A percentile compares a stretch with the other conserved stretches of the same genome.
These are phyloP conservation scores for Nelumbo lutea DNA, from an alignment of 164 flowering plant genomes.

Conservation along the genomic window DNA sequence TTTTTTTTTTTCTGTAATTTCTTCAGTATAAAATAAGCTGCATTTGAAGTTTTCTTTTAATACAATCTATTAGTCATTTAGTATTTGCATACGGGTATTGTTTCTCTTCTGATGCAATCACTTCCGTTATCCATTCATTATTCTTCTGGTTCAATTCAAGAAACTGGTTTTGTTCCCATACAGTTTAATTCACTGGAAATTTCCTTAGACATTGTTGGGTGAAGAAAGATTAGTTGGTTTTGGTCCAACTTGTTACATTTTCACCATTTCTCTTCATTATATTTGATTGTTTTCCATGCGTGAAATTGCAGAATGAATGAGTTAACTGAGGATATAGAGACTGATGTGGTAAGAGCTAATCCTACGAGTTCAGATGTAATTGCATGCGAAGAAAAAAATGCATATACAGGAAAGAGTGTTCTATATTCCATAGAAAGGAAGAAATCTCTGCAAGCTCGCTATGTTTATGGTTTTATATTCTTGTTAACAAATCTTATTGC, in stretches of 20 bases:
- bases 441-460: conserved; percentile 57
- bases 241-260: not conserved
- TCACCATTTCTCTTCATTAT: not conserved
- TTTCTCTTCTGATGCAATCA: too few relatives aligned
- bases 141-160: too few relatives aligned
- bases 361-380: conserved; percentile 17
- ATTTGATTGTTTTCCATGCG: conserved; percentile 5
- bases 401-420: conserved; percentile 13
- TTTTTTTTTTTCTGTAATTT: too few relatives aligned
- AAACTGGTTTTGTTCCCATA: too few relatives aligned
- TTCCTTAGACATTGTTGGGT: not conserved
- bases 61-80: not conserved
- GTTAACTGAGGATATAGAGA: conserved; percentile 13
- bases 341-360: conserved; percentile 5
- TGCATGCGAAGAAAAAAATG: conserved; percentile 21
- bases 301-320: conserved; percentile 26
- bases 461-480: conserved; percentile 60
- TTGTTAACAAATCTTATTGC: conserved; percentile 57
- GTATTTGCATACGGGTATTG: not conserved
- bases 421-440: conserved; percentile 31
- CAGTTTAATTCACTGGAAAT: not conserved
- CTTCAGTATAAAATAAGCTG: too few relatives aligned
- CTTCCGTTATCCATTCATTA: too few relatives aligned
- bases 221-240: not conserved
- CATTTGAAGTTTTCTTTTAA: too few relatives aligned